Base-by-base conservation (phyloP, 2,329 filamentous ascomycete genomes). In the Plenodomus tracheiphilus region DNA sequence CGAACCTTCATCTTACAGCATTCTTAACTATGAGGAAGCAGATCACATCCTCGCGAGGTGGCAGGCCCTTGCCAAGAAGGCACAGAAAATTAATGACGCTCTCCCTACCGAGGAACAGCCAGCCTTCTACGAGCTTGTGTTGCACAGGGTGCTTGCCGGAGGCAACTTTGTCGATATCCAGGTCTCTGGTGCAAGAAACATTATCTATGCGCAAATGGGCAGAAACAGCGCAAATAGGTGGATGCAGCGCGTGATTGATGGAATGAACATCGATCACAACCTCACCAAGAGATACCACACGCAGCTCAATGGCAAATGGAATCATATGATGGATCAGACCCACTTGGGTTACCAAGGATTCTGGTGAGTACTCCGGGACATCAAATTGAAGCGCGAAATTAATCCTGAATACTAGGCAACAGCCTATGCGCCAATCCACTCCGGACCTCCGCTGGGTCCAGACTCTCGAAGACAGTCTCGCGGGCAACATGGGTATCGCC, bases 341-440 rank as follows among this genome's bases (percentile, higher is more conserved):
- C 72, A 74, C 60, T 47, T 74, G n/a, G 69, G 70, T 13, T 72
- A 74, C 46, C 66, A 71, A 52, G 68, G 69, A 11, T 72, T 71
- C 53, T 74, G 71, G 70, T 71, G 53, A 54, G 63, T 54, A 32
- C 82, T 79, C 11, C 5, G 8, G 13, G 4, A 20, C 37, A 9
- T 7, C 4, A 5, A 20, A 3, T 9, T 15, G 13, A 8, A 25
- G 1, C 18, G 8, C 6, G 11, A 2, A 16, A 2, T 8, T 39
- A 6, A 43, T 41, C 22, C 36, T 59, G 28, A 52, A 15, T 11
- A n/a, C 22, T 71, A 71, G 85, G 85, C 86, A 89, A 69, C 86
- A 89, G 65, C 85, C 87, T 1, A 88, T 88, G 86, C 77, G 85
- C 28, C 87, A 89, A 62, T 80, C 80, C 0, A 78, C 87, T 1